Conservation (phyloP, 768 basidiomycete genomes). For the Piloderma croceum region DNA sequence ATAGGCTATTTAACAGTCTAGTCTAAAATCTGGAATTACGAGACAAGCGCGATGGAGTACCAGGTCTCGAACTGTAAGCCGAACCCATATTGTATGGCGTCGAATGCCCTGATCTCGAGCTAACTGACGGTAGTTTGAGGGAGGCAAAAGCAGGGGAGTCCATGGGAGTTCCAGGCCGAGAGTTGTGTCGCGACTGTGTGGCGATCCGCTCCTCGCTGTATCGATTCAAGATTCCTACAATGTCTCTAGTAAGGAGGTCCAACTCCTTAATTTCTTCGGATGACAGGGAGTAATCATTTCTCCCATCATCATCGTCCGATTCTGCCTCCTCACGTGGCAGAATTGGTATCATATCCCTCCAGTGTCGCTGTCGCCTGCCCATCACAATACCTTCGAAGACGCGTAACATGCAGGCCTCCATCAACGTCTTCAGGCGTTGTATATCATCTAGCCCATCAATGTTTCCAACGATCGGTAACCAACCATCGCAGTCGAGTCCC, state of each 20-base stretch:
- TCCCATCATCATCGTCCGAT: conserved; percentile 38
- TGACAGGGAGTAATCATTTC: conserved; percentile 50
- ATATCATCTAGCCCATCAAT: conserved; percentile 73
- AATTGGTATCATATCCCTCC: conserved; percentile 26
- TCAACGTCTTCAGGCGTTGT: conserved; percentile 69
- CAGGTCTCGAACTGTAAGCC: conserved; percentile 50
- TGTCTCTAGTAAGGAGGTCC: conserved; percentile 64
- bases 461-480: conserved; percentile 80
- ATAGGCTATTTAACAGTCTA: conserved; percentile 8
- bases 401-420: conserved; percentile 82
- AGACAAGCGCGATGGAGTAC: conserved; percentile 55
- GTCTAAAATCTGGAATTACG: conserved; percentile 23
- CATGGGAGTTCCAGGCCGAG: conserved; percentile 63
- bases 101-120: conserved; percentile 53
- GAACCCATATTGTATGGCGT: conserved; percentile 46
- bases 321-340: conserved; percentile 44
- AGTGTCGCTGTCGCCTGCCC: conserved; percentile 34
- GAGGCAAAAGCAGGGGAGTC: conserved; percentile 42
- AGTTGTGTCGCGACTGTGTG: conserved; percentile 52
- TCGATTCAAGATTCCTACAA: conserved; percentile 67
- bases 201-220: conserved; percentile 62
- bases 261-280: conserved; percentile 69
- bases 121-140: conserved; percentile 22
- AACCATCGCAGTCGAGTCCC: conserved; percentile 83
- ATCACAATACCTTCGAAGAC: conserved; percentile 81